Base-by-base conservation (phyloP, 257 asterid genomes). In the Solanum clarkiae region DNA sequence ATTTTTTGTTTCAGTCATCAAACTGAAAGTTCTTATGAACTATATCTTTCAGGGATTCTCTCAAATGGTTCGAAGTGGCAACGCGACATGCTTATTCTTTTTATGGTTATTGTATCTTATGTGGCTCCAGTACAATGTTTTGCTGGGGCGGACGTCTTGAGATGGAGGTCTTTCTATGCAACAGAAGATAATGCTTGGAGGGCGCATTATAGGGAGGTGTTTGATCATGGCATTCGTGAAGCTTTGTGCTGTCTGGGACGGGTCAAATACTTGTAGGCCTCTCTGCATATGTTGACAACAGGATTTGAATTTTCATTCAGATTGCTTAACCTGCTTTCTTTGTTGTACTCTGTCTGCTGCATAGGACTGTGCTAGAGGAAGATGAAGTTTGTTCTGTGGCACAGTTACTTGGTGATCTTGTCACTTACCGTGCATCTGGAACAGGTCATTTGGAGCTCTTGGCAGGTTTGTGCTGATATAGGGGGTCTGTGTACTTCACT, bases 191-290 rank as follows among this genome's bases (percentile, higher is more conserved):
- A 82, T 55, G 70, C 86, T 18, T 88, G 88, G 90, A 85, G 84
- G 90, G 90, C 90, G 54, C 90, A 88, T 70, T 88, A 88, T 68
- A 74, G 86, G 86, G 90, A 88, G 84, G 72, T 88, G 69, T 88
- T 88, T 57, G 90, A 88, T 68, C 85, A 88, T 83, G 88, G 90
- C 81, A 88, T 88, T 69, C 88, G 90, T 59, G 87, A 85, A 74
- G 88, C 90, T 66, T 85, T 88, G 65, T 88, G 88, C 74, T 88
- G 90, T 88, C 82, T 88, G 80, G 90, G 90, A 70, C 90, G 84
- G 77, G 85, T 77, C 68, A 84, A 88, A 83, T 88, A 88, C 87
- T 83, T 83, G 90, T 83, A 88, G 55, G 90, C 63, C 80, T 54
- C 49, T 83, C 75, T 45, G 65, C 69, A 83, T 83, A 53, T 51